Evolutionary conservation across 2,329 filamentous ascomycete species (phyloP), one percentile per base, ranked within the genome.

Genomic region (Xylariaceae sp.): DNA sequence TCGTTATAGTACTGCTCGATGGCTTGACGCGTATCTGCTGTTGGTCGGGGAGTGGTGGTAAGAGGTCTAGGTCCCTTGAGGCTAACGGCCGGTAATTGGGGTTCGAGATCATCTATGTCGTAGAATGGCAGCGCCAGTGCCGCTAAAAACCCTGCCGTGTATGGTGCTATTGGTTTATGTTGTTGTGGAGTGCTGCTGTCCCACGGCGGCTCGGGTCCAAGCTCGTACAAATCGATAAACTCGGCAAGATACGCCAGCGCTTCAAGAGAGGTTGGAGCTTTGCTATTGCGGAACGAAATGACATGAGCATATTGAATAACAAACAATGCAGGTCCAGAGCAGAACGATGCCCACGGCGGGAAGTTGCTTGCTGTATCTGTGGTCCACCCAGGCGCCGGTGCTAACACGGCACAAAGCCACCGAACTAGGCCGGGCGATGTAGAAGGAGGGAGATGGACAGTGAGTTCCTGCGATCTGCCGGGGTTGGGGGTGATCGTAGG

Each of bases 371-470:
- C 27, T 22, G 19, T 22, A 23, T 33, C 40, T 21, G 39, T 41
- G 14, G 23, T 16, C 48, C 44, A 50, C 33, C 36, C 44, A 21
- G 23, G 37, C 33, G 29, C 17, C 21, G 37, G 42, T 7, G 45
- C 37, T 16, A 51, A 33, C 11, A 51, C 27, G 17, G 45, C 49
- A 29, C 39, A 42, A 6, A 51, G 38, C 49, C 45, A 48, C 6
- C 37, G 17, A 20, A 50, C 33, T 6, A 51, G 21, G n/a, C 17
- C 17, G 10, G 17, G 36, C 2, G 45, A 42, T 6, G 43, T 32
- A 6, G 34, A 17, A 14, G 43, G 14, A 16, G 38, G 21, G 14
- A 47, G 48, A 25, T 47, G 22, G 21, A 50, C 14, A 22, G 37
- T 5, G 8, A 37, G 5, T 14, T 38, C n/a, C 25, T 25, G 35